Conservation (phyloP, 371 early-diverging fungal species). For the Rhizopus delemar region DNA sequence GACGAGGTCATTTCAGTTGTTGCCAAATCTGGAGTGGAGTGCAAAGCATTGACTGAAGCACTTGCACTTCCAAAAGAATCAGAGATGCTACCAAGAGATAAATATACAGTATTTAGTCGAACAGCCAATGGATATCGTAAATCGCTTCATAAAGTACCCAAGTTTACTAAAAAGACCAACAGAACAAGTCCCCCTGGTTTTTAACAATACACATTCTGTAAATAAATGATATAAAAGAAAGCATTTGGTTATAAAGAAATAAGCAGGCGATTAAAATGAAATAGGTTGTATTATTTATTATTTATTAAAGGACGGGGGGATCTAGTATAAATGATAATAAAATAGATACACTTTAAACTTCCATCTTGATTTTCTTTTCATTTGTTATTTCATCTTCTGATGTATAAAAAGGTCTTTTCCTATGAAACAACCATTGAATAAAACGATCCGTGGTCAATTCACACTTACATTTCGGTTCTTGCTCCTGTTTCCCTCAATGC, state of each 20-base stretch:
- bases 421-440: neutral
- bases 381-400: conserved; percentile 2
- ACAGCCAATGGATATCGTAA: conserved; percentile 82
- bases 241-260: too few relatives aligned
- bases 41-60: conserved; percentile 80
- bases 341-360: neutral
- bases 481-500: conserved; percentile 12
- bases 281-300: neutral
- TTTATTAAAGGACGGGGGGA: neutral
- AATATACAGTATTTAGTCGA: conserved; percentile 91
- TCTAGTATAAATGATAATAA: too few relatives aligned
- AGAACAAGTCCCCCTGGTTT: conserved; percentile 82
- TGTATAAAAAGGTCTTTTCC: conserved; percentile 11
- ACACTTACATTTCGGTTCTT: conserved; percentile 1
- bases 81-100: conserved; percentile 87
- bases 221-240: too few relatives aligned
- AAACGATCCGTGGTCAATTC: neutral
- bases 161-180: conserved; percentile 89
- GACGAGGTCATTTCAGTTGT: conserved; percentile 88
- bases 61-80: conserved; percentile 76
- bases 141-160: conserved; percentile 94
- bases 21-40: conserved; percentile 82
- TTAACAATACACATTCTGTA: conserved; percentile 28
- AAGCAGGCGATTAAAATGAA: neutral
- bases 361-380: conserved; percentile 1